Evolutionary conservation across 2,329 filamentous ascomycete species (phyloP), one percentile per base, ranked within the genome.

Genomic region (Fusarium dimerum): DNA sequence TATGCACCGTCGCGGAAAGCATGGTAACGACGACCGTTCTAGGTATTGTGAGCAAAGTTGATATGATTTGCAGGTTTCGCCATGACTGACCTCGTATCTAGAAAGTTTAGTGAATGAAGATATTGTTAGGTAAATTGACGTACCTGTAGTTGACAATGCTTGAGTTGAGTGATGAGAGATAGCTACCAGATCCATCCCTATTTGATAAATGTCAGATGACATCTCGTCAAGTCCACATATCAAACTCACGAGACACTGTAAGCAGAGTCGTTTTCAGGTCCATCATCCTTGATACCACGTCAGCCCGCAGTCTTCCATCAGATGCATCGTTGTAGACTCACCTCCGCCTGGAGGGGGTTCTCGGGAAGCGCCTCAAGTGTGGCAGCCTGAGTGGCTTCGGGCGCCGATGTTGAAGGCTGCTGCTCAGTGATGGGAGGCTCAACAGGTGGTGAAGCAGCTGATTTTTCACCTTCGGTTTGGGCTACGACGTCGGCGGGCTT

Each of bases 1-100:
- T 53, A 53, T 11, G 51, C 43, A n/a, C 51, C 47, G 18, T 49
- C 51, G 13, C 51, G 46, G 17, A 53, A 53, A 15, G 46, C 51
- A 46, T 53, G 51, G 30, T 54, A 47, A 4, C 47, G 43, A 10
- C 51, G 47, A 9, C 51, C 51, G 18, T 54, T 54, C 47, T 54
- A 38, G 12, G 46, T 29, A 36, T 7, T 20, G 43, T 49, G 26
- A 48, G 18, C 32, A 46, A 18, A 26, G 9, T 32, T 41, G n/a
- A 15, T 17, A 12, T 15, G 15, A 30, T 26, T 10, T 17, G 15
- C 13, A 6, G 15, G 4, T 36, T 36, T 36, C 29, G 13, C 6
- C 20, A 7, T 32, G 15, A 36, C 47, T n/a, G 16, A 54, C 47
- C 34, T 54, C 51, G 34, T 54, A 50, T 50, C 47, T 54, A 29